phyloP scores from a whole-genome alignment of 495 filamentous ascomycete species.

The Penicillium cinerascens region DNA sequence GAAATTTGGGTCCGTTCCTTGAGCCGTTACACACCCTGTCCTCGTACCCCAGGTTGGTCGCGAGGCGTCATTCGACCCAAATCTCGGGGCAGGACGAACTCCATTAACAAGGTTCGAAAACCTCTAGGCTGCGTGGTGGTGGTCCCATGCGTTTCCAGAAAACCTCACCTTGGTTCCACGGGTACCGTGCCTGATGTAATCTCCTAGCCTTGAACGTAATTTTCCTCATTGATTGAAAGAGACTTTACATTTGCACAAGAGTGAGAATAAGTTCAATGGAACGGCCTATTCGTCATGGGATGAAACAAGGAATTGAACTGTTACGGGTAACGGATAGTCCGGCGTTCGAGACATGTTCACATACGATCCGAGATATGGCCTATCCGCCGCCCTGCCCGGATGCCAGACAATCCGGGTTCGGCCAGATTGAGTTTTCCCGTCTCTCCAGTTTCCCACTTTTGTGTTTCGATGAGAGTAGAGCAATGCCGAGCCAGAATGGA shows the following conservation, averaged over 20 bases:
- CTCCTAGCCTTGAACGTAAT: neutral
- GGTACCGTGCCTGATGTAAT: slow-evolving; percentile 4
- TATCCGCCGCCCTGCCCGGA: slow-evolving; percentile 14
- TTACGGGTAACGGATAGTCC: slow-evolving; percentile 10
- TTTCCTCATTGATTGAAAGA: no score
- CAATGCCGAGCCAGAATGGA: neutral
- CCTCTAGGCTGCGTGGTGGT: slow-evolving; percentile 4
- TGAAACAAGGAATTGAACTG: neutral
- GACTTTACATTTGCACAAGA: no score
- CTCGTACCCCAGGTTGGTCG: slow-evolving; percentile 4
- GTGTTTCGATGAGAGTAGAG: no score
- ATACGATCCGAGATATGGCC: slow-evolving; percentile 13
- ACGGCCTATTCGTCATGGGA: no score
- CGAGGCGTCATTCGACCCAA: neutral
- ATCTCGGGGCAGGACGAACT: neutral
- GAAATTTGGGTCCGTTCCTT: neutral
- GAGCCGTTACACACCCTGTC: neutral
- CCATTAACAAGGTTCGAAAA: neutral
- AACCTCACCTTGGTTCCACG: slow-evolving; percentile 11
- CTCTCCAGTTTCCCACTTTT: slow-evolving; percentile 3
- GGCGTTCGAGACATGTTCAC: slow-evolving; percentile 3
- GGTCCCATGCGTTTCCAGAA: slow-evolving; percentile 11
- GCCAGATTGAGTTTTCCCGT: slow-evolving; percentile 28
- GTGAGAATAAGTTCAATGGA: no score
- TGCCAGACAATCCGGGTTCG: slow-evolving; percentile 19